phyloP scores from a whole-genome alignment of 371 early-diverging fungal genomes.

The Mucor racemosus region DNA sequence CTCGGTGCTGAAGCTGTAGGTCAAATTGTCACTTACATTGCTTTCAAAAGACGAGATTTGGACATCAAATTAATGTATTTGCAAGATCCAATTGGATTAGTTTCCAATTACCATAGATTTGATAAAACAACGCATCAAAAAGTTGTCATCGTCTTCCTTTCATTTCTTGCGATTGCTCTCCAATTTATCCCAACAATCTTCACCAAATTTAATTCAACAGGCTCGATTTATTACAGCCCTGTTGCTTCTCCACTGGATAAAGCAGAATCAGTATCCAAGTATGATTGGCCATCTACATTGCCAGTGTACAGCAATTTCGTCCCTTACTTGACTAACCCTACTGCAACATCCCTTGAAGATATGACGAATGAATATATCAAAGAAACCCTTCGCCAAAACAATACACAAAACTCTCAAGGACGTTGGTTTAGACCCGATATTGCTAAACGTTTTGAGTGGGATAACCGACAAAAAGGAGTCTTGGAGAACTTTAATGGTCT shows the following conservation, averaged over 20 bases:
- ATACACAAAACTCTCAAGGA: neutral
- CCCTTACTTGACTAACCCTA: neutral
- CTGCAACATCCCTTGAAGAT: neutral
- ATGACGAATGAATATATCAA: neutral
- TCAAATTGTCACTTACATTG: neutral
- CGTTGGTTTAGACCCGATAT: neutral
- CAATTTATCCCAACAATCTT: neutral
- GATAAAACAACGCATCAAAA: neutral
- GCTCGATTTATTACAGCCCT: neutral
- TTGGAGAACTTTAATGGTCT: neutral
- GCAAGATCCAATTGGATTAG: neutral
- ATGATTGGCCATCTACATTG: neutral
- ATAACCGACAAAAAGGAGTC: neutral
- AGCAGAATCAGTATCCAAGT: neutral
- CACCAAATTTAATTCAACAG: neutral
- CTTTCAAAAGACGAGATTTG: neutral
- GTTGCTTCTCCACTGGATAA: neutral
- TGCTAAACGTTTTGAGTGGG: neutral
- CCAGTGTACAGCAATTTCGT: neutral
- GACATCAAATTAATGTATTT: neutral
- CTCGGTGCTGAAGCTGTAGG: neutral
- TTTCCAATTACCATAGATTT: neutral
- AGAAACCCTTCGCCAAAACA: neutral
- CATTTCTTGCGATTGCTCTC: neutral
- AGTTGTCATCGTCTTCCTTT: neutral